Evolutionary conservation across 441 rosid genomes (phyloP), one percentile per base, ranked within the genome.

Genomic region (Bocquillonia castaneifolia): DNA sequence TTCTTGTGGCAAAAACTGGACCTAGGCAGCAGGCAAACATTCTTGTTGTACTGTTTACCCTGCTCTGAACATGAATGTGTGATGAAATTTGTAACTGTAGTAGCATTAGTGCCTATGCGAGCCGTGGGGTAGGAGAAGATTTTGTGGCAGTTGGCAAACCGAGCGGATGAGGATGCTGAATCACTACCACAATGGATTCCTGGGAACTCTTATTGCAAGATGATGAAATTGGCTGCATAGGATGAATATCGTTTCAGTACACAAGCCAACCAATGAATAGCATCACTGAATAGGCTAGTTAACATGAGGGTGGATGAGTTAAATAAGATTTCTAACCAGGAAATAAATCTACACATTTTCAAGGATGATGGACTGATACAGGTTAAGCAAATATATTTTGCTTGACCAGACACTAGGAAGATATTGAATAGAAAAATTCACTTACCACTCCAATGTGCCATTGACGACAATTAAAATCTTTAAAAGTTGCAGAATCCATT

Each of bases 371-470:
- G 0, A 59, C 61, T 20, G 22, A 74, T 60, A 29, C 63, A 51
- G 25, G 17, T 32, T 44, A 28, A 52, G 59, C 48, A 53, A 37
- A 25, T 51, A 18, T 0, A 4, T 18, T 52, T 53, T 44, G 23
- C 55, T 14, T 36, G 10, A 23, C 1, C 12, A 23, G 20, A 25
- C 29, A 25, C 25, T 23, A n/a, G 48, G 10, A 47, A 54, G 10
- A 13, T 14, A 18, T 59, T 56, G 57, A 47, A 3, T 34, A 68
- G 50, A 68, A 54, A 44, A 42, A 40, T 54, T 29, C 23, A 65
- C 88, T 82, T 82, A 90, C 97, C 81, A 90, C 89, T 56, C 97
- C 97, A 26, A 93, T 90, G 78, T 90, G 92, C 97, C 98, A 90
- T 75, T 84, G 86, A 9, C 79, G 78, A 72, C 82, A 59, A 59